phyloP scores from a whole-genome alignment of 106 monocot species.

The Dioscorea alata region DNA sequence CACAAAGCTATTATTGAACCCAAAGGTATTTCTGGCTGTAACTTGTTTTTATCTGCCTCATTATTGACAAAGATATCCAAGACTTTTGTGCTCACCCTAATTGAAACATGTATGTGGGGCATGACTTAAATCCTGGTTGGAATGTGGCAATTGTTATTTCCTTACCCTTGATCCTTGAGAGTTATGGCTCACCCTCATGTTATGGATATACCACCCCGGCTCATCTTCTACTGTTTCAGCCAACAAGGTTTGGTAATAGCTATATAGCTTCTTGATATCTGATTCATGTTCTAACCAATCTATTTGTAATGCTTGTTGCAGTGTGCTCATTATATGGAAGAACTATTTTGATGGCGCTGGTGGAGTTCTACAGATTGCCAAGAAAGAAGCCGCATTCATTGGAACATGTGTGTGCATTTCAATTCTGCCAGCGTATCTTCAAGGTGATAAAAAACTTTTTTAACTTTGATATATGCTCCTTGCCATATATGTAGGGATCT shows the following conservation, averaged over 20 bases:
- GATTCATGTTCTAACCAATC: too few relatives aligned
- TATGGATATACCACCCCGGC: constrained; percentile 75
- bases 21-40: too few relatives aligned
- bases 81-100: too few relatives aligned
- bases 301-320: constrained; percentile 9
- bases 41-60: too few relatives aligned
- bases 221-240: constrained; percentile 70
- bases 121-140: too few relatives aligned
- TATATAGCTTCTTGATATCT: too few relatives aligned
- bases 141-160: too few relatives aligned
- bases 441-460: constrained; percentile 43
- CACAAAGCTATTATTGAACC: too few relatives aligned
- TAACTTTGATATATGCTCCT: not conserved
- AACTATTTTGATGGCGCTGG: constrained; percentile 35
- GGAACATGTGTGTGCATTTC: constrained; percentile 76
- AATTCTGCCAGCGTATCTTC: constrained; percentile 72
- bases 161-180: constrained; percentile 70
- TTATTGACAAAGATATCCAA: too few relatives aligned
- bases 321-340: constrained; percentile 36
- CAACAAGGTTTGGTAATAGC: constrained; percentile 45
- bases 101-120: too few relatives aligned
- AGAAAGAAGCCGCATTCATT: constrained; percentile 56
- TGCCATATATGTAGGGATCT: too few relatives aligned
- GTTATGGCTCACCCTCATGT: constrained; percentile 59
- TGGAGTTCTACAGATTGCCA: constrained; percentile 17